These are phyloP conservation scores for Rhypophila decipiens DNA, from an alignment of 495 filamentous ascomycete species.

Conservation along the genomic window DNA sequence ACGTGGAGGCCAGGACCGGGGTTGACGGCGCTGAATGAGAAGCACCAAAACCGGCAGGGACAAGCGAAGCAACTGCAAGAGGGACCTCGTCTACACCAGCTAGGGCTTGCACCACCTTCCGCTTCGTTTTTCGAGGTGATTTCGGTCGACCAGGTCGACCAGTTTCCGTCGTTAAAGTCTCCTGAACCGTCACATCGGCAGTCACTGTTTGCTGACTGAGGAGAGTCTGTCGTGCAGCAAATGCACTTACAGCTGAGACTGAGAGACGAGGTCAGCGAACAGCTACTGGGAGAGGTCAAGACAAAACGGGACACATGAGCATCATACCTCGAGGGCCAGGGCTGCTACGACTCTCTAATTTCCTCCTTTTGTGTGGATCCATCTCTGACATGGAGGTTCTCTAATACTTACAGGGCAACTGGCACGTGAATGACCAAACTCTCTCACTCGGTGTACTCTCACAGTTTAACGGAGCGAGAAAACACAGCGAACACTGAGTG, in stretches of 20 bases:
- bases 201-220: too few species aligned
- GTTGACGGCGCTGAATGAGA: not conserved
- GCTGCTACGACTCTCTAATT: slow-evolving; percentile 25
- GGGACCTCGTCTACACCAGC: too few species aligned
- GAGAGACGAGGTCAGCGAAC: slow-evolving; percentile 4
- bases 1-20: not conserved
- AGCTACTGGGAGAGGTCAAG: not conserved
- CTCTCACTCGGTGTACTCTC: too few species aligned
- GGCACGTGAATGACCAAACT: too few species aligned
- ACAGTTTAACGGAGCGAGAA: too few species aligned
- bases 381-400: too few species aligned
- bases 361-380: slow-evolving; percentile 37
- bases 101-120: too few species aligned
- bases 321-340: slow-evolving; percentile 14
- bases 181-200: not conserved
- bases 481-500: too few species aligned
- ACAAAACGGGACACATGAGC: not conserved
- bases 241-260: slow-evolving; percentile 45
- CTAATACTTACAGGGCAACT: too few species aligned
- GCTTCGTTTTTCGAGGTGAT: not conserved
- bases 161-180: not conserved
- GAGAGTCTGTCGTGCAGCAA: slow-evolving; percentile 42
- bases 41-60: not conserved
- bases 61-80: too few species aligned
- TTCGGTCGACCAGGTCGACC: not conserved